Evolutionary conservation across 1,284 basidiomycete genomes (phyloP), one percentile per base, ranked within the genome.

Genomic region (Thelephora terrestris): DNA sequence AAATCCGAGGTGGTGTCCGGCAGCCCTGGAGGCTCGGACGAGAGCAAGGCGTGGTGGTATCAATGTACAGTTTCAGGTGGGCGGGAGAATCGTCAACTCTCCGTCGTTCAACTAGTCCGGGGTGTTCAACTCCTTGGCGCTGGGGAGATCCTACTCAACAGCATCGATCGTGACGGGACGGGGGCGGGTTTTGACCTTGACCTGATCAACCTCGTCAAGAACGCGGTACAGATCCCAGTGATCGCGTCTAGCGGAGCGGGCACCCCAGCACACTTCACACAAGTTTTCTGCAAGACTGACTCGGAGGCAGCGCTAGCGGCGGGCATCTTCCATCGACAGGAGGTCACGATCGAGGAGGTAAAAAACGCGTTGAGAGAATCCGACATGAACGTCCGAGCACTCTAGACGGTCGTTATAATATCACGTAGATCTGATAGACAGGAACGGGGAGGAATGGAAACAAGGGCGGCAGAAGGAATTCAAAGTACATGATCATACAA

Each of bases 31-130:
- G 68, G 71, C 10, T 62, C 64, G 36, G 73, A 72, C 60, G 70
- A 67, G 48, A 85, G 82, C 49, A 84, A 85, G 63, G 81, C 81
- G 42, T 97, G 96, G 93, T 99, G 95, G 95, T 99, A 99, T 67
- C 90, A 93, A 62, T 98, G 95, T 65, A 99, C 96, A 12, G 87
- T 97, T 47, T 90, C 86, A 5, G 95, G 96, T 43, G 96, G 96
- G 16, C 81, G 96, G 35, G 89, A 92, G 61, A 64, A 75, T 35
- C 78, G 93, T n/a, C 82, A 83, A 47, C 67, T 99, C n/a, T 96
- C 96, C 18, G 96, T 86, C 17, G 81, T 93, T 18, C 85, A 99
- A 67, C 80, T 99, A 17, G 92, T 91, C 2, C 74, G 79, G 46
- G 96, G 94, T 20, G 91, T 86, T 17, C 91, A 96, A 66, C 67